Base-by-base conservation (phyloP, 2,329 filamentous ascomycete genomes). In the Grosmannia huntii region DNA sequence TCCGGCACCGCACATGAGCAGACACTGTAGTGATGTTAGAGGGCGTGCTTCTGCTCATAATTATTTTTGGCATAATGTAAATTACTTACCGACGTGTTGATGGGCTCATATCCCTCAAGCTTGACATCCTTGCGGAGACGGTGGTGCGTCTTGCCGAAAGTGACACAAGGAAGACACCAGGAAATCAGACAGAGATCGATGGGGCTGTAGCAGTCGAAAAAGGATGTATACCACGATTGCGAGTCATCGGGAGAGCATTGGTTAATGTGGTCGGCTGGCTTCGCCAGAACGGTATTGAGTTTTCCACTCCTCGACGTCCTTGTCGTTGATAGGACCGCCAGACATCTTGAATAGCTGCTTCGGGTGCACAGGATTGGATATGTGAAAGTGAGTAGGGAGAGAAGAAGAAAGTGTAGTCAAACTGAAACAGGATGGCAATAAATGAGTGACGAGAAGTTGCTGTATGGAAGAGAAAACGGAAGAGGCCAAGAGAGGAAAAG, bases 141-240 rank as follows among this genome's bases (percentile, higher is more conserved):
- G 62, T 78, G 75, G 58, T 76, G 69, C 31, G 74, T 76, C 71
- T 74, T 75, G 66, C 75, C 75, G 54, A 76, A 78, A 38, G 74
- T 76, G 36, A 77, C 67, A 61, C 75, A 78, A 1, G 76, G 75
- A 28, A 75, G 61, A 61, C 71, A 77, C 62, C 69, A 78, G 19
- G 72, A 71, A 56, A 76, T 67, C n/a, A 75, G 62, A 65, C 75
- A 77, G 1, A 70, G 69, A 56, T 73, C 70, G 56, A 76, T 68
- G 27, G 75, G 75, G 60, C 61, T 69, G 66, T 72, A 74, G 70
- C 74, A 78, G 59, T 69, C 70, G 52, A 75, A 77, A 65, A 77
- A 72, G 56, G 68, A 62, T 51, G 66, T 66, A 60, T 63, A 63
- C 75, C 75, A 78, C 11, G 71, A 59, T 63, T 71, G 67, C 0